Evolutionary conservation across 805 yeast genomes (phyloP).

Genomic region (Cyberlindnera bimundalis): DNA sequence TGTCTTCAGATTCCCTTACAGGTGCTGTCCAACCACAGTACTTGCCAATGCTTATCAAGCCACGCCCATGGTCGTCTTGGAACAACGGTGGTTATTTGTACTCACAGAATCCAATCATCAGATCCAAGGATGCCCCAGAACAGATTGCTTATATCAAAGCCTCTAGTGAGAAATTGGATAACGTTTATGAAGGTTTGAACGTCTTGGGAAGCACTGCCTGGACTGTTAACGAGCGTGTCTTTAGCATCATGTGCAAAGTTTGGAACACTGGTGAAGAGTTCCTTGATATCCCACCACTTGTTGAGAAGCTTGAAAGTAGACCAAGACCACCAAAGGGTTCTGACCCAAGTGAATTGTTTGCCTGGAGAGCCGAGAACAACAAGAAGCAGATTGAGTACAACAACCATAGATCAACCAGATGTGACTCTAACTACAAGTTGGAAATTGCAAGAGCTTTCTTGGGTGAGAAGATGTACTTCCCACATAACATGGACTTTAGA

Average conservation of each 20-base stretch:
- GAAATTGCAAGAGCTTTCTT: constrained; percentile 93
- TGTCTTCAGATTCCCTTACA: constrained; percentile 62
- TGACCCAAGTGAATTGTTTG: constrained; percentile 68
- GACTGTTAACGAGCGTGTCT: constrained; percentile 78
- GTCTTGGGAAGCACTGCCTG: constrained; percentile 86
- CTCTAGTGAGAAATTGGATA: constrained; percentile 66
- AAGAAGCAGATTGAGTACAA: constrained; percentile 57
- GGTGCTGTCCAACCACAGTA: constrained; percentile 79
- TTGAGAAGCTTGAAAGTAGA: constrained; percentile 46
- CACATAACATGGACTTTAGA: constrained; percentile 78
- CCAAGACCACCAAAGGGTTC: constrained; percentile 58
- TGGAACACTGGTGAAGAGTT: constrained; percentile 86
- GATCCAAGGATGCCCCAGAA: constrained; percentile 84
- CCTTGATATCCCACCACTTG: constrained; percentile 66
- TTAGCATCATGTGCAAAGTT: constrained; percentile 63
- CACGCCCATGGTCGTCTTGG: constrained; percentile 83
- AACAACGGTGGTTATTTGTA: constrained; percentile 83
- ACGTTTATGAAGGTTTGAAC: constrained; percentile 76
- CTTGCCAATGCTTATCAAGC: constrained; percentile 88
- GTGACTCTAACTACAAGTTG: constrained; percentile 88
- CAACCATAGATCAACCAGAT: constrained; percentile 77
- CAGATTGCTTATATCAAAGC: constrained; percentile 85
- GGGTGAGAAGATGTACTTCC: constrained; percentile 75
- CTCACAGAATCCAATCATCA: constrained; percentile 58
- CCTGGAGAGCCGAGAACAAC: constrained; percentile 63